Conservation (phyloP, 805 yeast genomes). For the Teunomyces gatunensis region DNA sequence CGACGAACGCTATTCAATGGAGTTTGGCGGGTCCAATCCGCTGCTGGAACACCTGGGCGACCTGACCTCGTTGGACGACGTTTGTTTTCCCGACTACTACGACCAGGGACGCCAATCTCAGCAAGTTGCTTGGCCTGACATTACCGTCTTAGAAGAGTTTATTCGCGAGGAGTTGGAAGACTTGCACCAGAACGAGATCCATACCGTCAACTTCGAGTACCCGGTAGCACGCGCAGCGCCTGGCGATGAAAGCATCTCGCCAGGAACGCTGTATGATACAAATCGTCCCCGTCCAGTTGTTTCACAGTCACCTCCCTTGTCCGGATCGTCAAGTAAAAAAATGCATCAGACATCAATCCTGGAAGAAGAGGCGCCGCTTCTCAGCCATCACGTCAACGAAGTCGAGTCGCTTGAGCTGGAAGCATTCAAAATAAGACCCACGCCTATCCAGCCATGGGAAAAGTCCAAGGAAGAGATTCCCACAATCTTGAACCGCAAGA, state of each 20-base stretch:
- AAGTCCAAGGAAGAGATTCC: constrained; percentile 27
- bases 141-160: constrained; percentile 70
- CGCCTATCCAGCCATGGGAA: constrained; percentile 74
- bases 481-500: constrained; percentile 23
- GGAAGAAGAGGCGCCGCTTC: constrained; percentile 20
- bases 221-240: constrained; percentile 17
- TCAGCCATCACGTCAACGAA: constrained; percentile 31
- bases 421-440: constrained; percentile 63
- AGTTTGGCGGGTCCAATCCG: constrained; percentile 59
- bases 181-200: constrained; percentile 17
- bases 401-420: constrained; percentile 40
- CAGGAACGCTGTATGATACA: neutral
- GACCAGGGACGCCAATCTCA: constrained; percentile 21
- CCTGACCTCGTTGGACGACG: constrained; percentile 83
- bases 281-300: neutral
- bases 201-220: constrained; percentile 37
- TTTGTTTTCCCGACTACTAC: constrained; percentile 80
- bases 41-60: constrained; percentile 58
- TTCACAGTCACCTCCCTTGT: neutral
- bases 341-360: neutral
- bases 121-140: constrained; percentile 76
- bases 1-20: constrained; percentile 18
- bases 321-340: neutral
- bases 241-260: constrained; percentile 9
- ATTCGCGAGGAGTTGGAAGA: constrained; percentile 61